Conservation (phyloP, 345 rosid species). For the Bruguiera parviflora region DNA sequence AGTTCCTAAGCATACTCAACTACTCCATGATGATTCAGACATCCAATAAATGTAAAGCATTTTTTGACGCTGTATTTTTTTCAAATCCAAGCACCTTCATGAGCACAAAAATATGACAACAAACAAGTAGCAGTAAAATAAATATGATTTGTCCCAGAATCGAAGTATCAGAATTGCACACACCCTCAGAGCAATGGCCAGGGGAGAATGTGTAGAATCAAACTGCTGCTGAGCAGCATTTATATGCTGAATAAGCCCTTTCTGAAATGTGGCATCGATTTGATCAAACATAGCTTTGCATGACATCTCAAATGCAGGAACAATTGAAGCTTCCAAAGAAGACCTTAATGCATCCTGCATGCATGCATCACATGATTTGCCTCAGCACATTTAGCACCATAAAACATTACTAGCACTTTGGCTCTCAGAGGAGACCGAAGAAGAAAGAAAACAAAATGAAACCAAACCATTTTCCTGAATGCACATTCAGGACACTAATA, state of each 20-base stretch:
- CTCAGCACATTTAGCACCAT: neutral
- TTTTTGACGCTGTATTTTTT: too few species aligned
- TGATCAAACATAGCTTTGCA: conserved; percentile 92
- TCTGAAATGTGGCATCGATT: conserved; percentile 74
- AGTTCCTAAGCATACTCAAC: neutral
- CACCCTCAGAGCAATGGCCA: conserved; percentile 75
- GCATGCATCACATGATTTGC: conserved; percentile 12
- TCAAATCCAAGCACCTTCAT: neutral
- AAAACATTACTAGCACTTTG: neutral
- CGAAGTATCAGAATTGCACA: conserved; percentile 6
- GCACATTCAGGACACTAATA: neutral
- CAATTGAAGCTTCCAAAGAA: conserved; percentile 61
- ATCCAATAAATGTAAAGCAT: too few species aligned
- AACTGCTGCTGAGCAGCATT: conserved; percentile 66
- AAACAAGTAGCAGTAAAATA: neutral
- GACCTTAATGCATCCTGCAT: conserved; percentile 70
- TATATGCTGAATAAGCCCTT: conserved; percentile 75
- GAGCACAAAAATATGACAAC: neutral
- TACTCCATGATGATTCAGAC: too few species aligned
- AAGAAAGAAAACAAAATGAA: neutral
- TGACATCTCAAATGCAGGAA: conserved; percentile 90
- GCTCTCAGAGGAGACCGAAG: neutral
- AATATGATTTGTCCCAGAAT: neutral
- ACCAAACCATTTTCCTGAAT: neutral
- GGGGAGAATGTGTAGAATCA: conserved; percentile 62